Conservation (phyloP, 2,329 filamentous ascomycete genomes). For the Hypocreales sp. region DNA sequence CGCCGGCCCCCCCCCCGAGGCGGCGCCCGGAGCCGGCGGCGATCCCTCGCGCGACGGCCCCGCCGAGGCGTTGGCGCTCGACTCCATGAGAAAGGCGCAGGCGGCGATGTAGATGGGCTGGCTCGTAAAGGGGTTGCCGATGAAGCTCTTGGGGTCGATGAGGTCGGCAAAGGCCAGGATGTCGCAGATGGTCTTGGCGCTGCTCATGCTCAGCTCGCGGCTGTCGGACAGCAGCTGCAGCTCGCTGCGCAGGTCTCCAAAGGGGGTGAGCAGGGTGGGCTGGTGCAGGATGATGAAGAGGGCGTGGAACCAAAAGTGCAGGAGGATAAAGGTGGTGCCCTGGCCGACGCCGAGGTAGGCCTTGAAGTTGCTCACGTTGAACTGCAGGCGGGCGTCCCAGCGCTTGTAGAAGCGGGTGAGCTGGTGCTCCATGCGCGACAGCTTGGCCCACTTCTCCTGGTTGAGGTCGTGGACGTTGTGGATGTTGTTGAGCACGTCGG, state of each 20-base stretch:
- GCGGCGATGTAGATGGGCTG: slow-evolving; percentile 88
- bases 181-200: slow-evolving; percentile 81
- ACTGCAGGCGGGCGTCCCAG: slow-evolving; percentile 60
- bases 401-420: slow-evolving; percentile 58
- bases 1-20: slow-evolving; percentile 1
- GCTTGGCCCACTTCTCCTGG: slow-evolving; percentile 52
- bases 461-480: slow-evolving; percentile 60
- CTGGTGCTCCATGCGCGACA: slow-evolving; percentile 67
- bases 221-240: slow-evolving; percentile 67
- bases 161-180: slow-evolving; percentile 76
- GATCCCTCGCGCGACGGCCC: slow-evolving; percentile 43
- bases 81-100: slow-evolving; percentile 77
- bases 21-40: slow-evolving; percentile 8
- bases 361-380: slow-evolving; percentile 77
- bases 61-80: slow-evolving; percentile 53
- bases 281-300: slow-evolving; percentile 75
- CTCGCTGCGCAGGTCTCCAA: slow-evolving; percentile 41
- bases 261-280: slow-evolving; percentile 66
- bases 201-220: slow-evolving; percentile 70
- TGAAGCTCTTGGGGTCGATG: slow-evolving; percentile 72
- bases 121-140: slow-evolving; percentile 77
- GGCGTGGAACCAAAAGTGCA: slow-evolving; percentile 84
- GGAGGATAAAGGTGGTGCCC: slow-evolving; percentile 71
- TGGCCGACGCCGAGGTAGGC: slow-evolving; percentile 68
- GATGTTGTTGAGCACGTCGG: slow-evolving; percentile 72